A percentile compares a stretch with the other conserved stretches of the same genome.
These are phyloP conservation scores for Leucocoprinus gongylophorus DNA, from an alignment of 1,284 basidiomycete species.

Conservation along the genomic window DNA sequence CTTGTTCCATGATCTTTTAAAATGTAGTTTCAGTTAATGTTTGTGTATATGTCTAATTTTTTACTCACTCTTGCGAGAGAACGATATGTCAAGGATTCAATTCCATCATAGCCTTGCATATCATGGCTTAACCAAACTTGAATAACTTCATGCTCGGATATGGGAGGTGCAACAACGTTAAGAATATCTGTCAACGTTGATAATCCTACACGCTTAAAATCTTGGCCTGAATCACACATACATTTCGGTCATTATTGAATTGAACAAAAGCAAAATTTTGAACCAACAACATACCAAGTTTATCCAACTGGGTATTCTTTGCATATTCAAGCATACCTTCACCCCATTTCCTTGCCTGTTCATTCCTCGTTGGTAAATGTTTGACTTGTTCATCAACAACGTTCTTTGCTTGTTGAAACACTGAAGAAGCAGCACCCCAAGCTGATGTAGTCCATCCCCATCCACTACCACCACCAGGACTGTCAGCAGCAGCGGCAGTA, in stretches of 20 bases:
- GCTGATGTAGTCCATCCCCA: slow-evolving; percentile 83
- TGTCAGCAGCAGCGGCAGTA: slow-evolving; percentile 1
- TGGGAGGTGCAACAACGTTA: slow-evolving; percentile 96
- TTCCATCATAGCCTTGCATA: slow-evolving; percentile 93
- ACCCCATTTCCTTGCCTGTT: slow-evolving; percentile 76
- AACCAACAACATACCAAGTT: slow-evolving; percentile 52
- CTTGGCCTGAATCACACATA: slow-evolving; percentile 55
- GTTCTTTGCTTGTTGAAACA: slow-evolving; percentile 79
- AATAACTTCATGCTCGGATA: slow-evolving; percentile 96
- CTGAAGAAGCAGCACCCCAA: slow-evolving; percentile 81
- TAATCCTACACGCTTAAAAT: slow-evolving; percentile 78
- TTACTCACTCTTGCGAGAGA: slow-evolving; percentile 65
- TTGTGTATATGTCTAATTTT: background rate
- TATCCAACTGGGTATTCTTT: slow-evolving; percentile 77
- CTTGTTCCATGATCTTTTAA: slow-evolving; percentile 81
- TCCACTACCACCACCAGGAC: slow-evolving; percentile 28
- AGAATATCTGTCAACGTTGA: slow-evolving; percentile 87
- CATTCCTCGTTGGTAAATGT: slow-evolving; percentile 42
- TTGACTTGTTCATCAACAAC: slow-evolving; percentile 91
- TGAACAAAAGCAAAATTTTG: background rate
- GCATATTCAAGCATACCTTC: slow-evolving; percentile 60
- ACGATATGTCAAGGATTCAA: slow-evolving; percentile 93
- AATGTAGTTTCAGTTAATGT: background rate
- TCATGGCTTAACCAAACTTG: slow-evolving; percentile 94
- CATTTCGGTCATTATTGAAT: background rate